Percentiles rank a stretch among this genome's conserved stretches.
Evolutionary conservation across 805 yeast genomes (phyloP).

Genomic region (Yamadazyma scolyti): DNA sequence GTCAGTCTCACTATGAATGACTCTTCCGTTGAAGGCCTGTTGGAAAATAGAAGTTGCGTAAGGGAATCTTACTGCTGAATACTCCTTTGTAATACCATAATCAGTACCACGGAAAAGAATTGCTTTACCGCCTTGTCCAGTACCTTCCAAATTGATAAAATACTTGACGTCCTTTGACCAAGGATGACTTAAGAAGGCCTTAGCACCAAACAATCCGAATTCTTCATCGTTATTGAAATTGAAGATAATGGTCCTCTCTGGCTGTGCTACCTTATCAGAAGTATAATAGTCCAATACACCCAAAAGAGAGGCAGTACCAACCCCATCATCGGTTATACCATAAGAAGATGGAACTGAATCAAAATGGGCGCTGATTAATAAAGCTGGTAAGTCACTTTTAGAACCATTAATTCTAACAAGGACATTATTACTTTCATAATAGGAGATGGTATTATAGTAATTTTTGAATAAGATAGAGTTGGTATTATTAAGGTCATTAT

Average conservation of each 20-base stretch:
- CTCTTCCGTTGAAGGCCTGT: slow-evolving; percentile 73
- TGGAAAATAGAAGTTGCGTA: slow-evolving; percentile 80
- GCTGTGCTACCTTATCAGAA: slow-evolving; percentile 36
- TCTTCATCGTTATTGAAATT: slow-evolving; percentile 91
- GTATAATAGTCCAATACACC: slow-evolving; percentile 57
- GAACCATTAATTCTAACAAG: slow-evolving; percentile 70
- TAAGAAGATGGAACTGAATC: slow-evolving; percentile 85
- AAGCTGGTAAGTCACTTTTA: slow-evolving; percentile 55
- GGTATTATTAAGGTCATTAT: slow-evolving; percentile 38
- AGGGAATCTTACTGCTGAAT: slow-evolving; percentile 57
- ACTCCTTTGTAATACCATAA: slow-evolving; percentile 59
- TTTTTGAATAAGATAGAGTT: slow-evolving; percentile 49
- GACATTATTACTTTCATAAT: slow-evolving; percentile 81
- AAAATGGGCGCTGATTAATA: slow-evolving; percentile 79
- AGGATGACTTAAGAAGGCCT: slow-evolving; percentile 65
- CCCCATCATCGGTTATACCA: slow-evolving; percentile 92
- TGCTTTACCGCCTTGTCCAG: slow-evolving; percentile 88
- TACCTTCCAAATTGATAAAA: slow-evolving; percentile 84
- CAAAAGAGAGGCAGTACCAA: slow-evolving; percentile 78
- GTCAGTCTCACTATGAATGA: slow-evolving; percentile 81
- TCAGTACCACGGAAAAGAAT: slow-evolving; percentile 82
- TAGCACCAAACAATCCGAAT: slow-evolving; percentile 81
- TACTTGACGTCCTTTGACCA: slow-evolving; percentile 61
- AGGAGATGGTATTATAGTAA: slow-evolving; percentile 52
- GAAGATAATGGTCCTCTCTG: slow-evolving; percentile 69